These are phyloP conservation scores for Boletus sp. DNA, from an alignment of 1,284 basidiomycete genomes.

Conservation along the genomic window DNA sequence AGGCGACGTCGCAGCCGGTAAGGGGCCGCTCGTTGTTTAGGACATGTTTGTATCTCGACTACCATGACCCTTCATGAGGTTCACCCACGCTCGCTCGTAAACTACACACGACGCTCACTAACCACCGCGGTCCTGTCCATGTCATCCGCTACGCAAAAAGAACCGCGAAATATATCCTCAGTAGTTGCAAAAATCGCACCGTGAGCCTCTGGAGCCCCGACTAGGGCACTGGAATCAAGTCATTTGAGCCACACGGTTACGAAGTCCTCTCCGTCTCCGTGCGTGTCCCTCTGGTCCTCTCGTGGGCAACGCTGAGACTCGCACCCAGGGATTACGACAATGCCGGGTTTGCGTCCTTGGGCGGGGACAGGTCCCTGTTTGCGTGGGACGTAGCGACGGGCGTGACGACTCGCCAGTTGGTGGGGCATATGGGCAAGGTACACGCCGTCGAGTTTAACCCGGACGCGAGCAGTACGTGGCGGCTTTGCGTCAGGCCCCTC, in stretches of 20 bases:
- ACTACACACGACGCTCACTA: slow-evolving; percentile 60
- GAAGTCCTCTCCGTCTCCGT: too few relatives aligned
- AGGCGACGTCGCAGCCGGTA: too few relatives aligned
- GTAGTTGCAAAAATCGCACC: slow-evolving; percentile 85
- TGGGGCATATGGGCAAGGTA: slow-evolving; percentile 90
- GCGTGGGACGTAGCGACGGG: slow-evolving; percentile 96
- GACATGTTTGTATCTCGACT: background rate
- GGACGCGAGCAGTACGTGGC: slow-evolving; percentile 76
- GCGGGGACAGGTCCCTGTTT: slow-evolving; percentile 91
- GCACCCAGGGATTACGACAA: too few relatives aligned
- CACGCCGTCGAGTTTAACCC: slow-evolving; percentile 90
- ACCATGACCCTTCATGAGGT: slow-evolving; percentile 70
- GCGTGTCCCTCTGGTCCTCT: background rate
- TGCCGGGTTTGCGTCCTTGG: slow-evolving; percentile 35
- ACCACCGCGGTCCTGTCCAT: slow-evolving; percentile 82
- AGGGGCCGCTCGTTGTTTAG: too few relatives aligned
- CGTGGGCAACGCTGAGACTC: background rate
- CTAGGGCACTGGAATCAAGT: too few relatives aligned
- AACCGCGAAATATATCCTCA: slow-evolving; percentile 84
- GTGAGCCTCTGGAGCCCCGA: too few relatives aligned
- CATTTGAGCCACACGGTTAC: too few relatives aligned
- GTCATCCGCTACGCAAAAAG: slow-evolving; percentile 87
- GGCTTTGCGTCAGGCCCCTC: background rate
- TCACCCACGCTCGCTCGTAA: slow-evolving; percentile 59
- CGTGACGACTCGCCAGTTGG: slow-evolving; percentile 76